Percentiles rank a stretch among this genome's conserved stretches.
phyloP scores from a whole-genome alignment of 331 rosid species.

The Malus hybrid region DNA sequence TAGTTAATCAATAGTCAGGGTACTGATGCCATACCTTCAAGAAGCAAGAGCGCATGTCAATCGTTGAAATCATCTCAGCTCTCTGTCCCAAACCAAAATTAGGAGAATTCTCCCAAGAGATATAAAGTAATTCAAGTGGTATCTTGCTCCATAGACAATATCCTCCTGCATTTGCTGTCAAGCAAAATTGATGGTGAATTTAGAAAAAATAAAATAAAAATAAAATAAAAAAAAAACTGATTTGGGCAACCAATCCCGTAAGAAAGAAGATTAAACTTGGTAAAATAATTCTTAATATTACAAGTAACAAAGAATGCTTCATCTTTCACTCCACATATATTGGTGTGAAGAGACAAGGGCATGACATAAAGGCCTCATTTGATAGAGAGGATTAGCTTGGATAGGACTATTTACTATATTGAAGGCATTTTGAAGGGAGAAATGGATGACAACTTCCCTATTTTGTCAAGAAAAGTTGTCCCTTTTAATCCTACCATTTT shows the following conservation, averaged over 20 bases:
- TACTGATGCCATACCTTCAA: conserved; percentile 48
- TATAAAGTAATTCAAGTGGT: conserved; percentile 72
- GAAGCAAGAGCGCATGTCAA: conserved; percentile 64
- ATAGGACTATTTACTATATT: no score
- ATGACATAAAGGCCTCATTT: background rate
- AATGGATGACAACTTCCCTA: no score
- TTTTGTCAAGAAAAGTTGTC: no score
- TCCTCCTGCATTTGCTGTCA: conserved; percentile 45
- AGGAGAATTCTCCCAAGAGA: conserved; percentile 75
- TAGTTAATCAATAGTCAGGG: background rate
- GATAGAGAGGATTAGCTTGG: no score
- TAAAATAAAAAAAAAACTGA: background rate
- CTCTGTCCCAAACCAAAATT: conserved; percentile 80
- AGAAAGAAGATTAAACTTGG: background rate
- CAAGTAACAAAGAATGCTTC: background rate
- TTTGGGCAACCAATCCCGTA: background rate
- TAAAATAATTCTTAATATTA: background rate
- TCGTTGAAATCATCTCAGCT: conserved; percentile 74
- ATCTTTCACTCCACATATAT: background rate
- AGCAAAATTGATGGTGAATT: conserved; percentile 7
- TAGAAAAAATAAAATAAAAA: no score
- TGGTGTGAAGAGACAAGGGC: background rate
- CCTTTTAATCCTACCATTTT: no score
- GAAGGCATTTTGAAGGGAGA: no score
- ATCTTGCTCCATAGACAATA: conserved; percentile 67